Evolutionary conservation across 768 basidiomycete genomes (phyloP).

Genomic region (Termitomyces sp.): DNA sequence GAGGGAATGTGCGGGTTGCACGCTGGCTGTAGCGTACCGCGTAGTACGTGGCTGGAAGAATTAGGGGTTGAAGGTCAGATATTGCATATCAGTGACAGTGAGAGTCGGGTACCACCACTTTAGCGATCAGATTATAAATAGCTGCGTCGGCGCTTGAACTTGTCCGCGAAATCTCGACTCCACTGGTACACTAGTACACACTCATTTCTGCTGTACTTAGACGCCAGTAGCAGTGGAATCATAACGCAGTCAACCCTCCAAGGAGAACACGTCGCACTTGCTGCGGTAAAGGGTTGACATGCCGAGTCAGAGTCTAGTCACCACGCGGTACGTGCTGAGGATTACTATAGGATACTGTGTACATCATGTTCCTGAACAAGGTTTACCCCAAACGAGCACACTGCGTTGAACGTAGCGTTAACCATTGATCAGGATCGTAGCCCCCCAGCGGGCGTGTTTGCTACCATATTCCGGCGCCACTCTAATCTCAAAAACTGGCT

Average conservation of each 20-base stretch:
- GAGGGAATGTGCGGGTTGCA: background rate
- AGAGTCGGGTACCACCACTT: background rate
- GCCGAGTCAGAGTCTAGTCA: background rate
- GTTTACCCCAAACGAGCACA: background rate
- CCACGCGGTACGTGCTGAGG: background rate
- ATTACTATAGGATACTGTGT: too few species aligned
- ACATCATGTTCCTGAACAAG: background rate
- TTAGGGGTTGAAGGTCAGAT: slow-evolving; percentile 6
- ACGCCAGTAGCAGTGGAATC: background rate
- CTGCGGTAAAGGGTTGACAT: background rate
- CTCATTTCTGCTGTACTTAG: background rate
- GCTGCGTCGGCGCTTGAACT: background rate
- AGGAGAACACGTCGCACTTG: background rate
- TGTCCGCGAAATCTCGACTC: too few species aligned
- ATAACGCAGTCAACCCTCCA: background rate
- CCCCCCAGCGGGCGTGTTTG: background rate
- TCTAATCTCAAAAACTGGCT: background rate
- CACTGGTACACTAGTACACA: too few species aligned
- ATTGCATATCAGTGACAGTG: slow-evolving; percentile 4
- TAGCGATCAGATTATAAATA: slow-evolving; percentile 5
- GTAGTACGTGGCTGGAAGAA: background rate
- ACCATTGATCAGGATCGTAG: background rate
- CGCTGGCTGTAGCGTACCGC: background rate
- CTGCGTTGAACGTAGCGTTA: background rate
- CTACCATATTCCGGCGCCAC: background rate